Base-by-base conservation (phyloP, 768 basidiomycete species). In the Calocera cornea region DNA sequence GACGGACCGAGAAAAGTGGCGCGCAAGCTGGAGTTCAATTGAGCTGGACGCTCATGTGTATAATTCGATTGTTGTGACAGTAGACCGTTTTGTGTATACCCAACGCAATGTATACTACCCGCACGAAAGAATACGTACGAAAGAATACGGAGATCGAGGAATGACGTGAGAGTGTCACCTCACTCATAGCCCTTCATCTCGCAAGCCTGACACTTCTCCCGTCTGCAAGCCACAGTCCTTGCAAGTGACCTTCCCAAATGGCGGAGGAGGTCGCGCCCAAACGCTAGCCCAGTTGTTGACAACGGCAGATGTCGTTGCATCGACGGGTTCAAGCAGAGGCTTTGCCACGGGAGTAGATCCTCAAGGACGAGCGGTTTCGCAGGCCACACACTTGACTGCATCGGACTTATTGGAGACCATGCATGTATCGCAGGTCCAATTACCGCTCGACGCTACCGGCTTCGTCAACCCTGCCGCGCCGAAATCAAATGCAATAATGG, bases 21-120 rank as follows among this genome's bases (percentile, higher is more conserved):
- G 3, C 82, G 90, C 33, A 82, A 83, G 66, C 77, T 92, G 65
- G 90, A 92, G 75, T 91, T 92, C 70, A 82, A 82, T 72, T 79
- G 77, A 64, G 75, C 75, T 34, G 79, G 80, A 36, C 77, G 76
- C 22, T 68, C 33, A 2, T 19, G 2, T 60, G 31, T 16, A 22
- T 16, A 7, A 10, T 27, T 22, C 14, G 54, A 2, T 7, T 60
- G 54, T 60, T 60, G 54, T 60, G 31, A 27, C 54, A 60, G 14
- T 60, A 60, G 31, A 27, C 31, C 31, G 16, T 19, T 19, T 60
- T 60, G 14, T 60, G 54, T 60, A 60, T 60, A 60, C 54, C 44
- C 31, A 33, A 60, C 31, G 54, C 54, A 60, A 27, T 60, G 54
- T 60, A 60, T 8, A 60, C 54, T 60, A 60, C 31, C 31, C 54